phyloP scores from a whole-genome alignment of 495 filamentous ascomycete genomes.

The Staphylotrichum longicolle region DNA sequence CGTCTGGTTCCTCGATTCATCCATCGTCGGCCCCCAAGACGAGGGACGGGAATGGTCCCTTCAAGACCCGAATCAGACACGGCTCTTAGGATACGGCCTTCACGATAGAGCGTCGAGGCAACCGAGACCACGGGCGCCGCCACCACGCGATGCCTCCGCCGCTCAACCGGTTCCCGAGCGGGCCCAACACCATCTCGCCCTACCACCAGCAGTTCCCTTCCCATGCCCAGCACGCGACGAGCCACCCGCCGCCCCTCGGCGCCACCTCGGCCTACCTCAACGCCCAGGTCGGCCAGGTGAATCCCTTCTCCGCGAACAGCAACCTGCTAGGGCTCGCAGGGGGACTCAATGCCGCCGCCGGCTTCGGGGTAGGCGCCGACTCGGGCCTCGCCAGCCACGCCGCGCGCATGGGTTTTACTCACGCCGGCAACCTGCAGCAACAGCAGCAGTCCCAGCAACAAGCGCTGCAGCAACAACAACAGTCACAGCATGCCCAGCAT shows the following conservation, averaged over 20 bases:
- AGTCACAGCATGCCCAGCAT: constrained; percentile 41
- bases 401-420: constrained; percentile 79
- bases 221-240: constrained; percentile 44
- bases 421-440: constrained; percentile 71
- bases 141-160: constrained; percentile 36
- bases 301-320: constrained; percentile 61
- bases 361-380: constrained; percentile 63
- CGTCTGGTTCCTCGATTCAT: too few relatives aligned
- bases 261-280: constrained; percentile 49
- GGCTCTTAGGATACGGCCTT: constrained; percentile 19
- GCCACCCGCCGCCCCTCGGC: constrained; percentile 40
- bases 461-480: constrained; percentile 31
- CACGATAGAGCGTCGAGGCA: constrained; percentile 19
- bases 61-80: constrained; percentile 16
- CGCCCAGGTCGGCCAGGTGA: constrained; percentile 60
- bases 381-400: constrained; percentile 87
- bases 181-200: constrained; percentile 38
- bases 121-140: constrained; percentile 15
- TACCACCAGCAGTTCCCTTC: constrained; percentile 49
- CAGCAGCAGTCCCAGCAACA: constrained; percentile 46
- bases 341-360: constrained; percentile 41
- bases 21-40: not conserved
- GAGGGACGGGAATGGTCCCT: constrained; percentile 27
- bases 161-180: constrained; percentile 35
- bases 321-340: constrained; percentile 60